These are phyloP conservation scores for Aspergillus sclerotioniger DNA, from an alignment of 495 filamentous ascomycete genomes.

Conservation along the genomic window DNA sequence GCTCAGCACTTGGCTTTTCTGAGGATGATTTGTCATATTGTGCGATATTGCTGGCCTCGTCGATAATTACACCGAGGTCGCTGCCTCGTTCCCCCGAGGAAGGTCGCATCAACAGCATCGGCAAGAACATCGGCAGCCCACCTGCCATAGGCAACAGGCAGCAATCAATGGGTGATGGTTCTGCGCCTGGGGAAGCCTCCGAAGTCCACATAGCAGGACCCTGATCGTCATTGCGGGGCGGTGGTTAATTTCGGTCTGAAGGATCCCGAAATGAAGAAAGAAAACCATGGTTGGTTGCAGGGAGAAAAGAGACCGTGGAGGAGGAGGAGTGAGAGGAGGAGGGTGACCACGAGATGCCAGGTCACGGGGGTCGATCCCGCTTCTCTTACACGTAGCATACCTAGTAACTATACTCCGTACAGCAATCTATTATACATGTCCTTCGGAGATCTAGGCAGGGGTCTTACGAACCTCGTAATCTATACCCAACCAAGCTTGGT, in stretches of 20 bases:
- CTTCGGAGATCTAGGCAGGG: background rate
- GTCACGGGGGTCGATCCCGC: background rate
- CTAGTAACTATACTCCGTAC: background rate
- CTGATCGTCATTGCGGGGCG: background rate
- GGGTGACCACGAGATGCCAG: too few species aligned
- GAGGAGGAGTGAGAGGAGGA: too few species aligned
- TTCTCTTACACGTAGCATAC: background rate
- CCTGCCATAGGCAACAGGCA: background rate
- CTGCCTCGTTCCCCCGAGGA: too few species aligned
- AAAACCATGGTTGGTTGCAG: background rate
- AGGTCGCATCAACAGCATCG: too few species aligned
- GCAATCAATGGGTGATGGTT: background rate
- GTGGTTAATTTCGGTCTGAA: background rate
- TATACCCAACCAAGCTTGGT: conserved; percentile 21
- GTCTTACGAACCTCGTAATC: background rate
- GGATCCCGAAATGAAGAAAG: background rate
- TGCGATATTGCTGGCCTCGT: too few species aligned
- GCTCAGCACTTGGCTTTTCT: too few species aligned
- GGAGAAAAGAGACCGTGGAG: too few species aligned
- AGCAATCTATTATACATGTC: background rate
- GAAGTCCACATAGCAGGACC: background rate
- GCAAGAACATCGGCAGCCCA: background rate
- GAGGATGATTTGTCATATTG: too few species aligned
- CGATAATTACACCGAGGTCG: too few species aligned
- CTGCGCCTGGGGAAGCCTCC: too few species aligned